A percentile compares a stretch with the other conserved stretches of the same genome.
Evolutionary conservation across 169 alveolate species (phyloP).

Genomic region (Plasmodium relictum): DNA sequence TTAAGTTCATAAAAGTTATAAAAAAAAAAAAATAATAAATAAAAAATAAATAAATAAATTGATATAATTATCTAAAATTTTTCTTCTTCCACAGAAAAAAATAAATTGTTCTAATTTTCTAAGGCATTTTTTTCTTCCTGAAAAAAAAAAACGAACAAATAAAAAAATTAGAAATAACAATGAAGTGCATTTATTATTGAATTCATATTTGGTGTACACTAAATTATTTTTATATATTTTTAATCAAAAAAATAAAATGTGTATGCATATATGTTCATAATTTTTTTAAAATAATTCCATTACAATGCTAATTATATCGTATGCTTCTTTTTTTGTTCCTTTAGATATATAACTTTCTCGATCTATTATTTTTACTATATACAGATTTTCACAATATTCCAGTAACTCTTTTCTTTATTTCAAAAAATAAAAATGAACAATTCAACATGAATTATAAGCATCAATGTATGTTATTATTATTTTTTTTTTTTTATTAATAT

Average conservation of each 20-base stretch:
- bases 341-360: slow-evolving; percentile 65
- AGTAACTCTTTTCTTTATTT: slow-evolving; percentile 64
- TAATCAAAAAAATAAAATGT: neutral
- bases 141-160: slow-evolving; percentile 7
- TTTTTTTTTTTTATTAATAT: neutral
- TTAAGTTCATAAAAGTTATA: neutral
- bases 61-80: neutral
- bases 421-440: neutral
- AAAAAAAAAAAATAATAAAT: neutral
- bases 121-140: slow-evolving; percentile 70
- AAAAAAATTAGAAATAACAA: neutral
- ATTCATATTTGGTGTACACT: neutral
- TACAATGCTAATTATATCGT: slow-evolving; percentile 74
- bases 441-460: neutral
- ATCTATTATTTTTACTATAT: slow-evolving; percentile 61
- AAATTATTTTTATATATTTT: neutral
- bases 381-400: slow-evolving; percentile 74
- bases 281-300: neutral
- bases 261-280: neutral
- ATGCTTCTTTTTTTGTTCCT: slow-evolving; percentile 73
- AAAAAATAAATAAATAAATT: neutral
- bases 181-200: neutral
- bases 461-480: neutral
- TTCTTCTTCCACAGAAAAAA: slow-evolving; percentile 8
- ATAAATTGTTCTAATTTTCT: slow-evolving; percentile 37